phyloP scores from a whole-genome alignment of 257 asterid species.

The Solanum pinnatisectum region DNA sequence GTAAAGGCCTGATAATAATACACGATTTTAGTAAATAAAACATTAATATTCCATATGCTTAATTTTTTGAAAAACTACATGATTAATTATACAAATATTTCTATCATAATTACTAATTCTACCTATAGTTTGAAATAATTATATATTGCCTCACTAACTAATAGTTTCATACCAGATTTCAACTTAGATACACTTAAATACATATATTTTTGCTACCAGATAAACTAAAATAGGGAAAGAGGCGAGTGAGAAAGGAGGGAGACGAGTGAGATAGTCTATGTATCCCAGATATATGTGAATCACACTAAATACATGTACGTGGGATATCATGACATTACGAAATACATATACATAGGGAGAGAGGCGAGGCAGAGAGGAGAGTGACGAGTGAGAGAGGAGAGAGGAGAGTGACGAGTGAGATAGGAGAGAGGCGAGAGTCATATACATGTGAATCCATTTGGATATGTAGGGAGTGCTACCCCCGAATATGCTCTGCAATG shows the following conservation, averaged over 20 bases:
- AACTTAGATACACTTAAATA: too few relatives aligned
- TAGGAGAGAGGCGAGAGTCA: neutral
- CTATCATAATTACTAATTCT: too few relatives aligned
- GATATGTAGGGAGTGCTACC: accelerated
- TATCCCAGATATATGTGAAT: neutral
- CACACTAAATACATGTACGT: neutral
- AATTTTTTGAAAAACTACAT: too few relatives aligned
- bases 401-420: too few relatives aligned
- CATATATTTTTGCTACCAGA: neutral
- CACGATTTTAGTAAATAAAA: too few relatives aligned
- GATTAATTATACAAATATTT: neutral
- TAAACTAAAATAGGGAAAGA: neutral
- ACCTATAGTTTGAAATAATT: too few relatives aligned
- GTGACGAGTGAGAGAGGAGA: neutral
- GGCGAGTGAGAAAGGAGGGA: neutral
- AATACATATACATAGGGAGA: neutral
- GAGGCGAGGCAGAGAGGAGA: neutral
- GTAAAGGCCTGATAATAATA: too few relatives aligned
- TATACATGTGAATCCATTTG: too few relatives aligned
- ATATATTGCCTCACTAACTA: neutral
- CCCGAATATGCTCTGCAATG: too few relatives aligned
- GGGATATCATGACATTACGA: neutral
- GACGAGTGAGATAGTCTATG: neutral
- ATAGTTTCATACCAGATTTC: neutral
- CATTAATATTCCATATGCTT: neutral